Base-by-base conservation (phyloP, 371 early-diverging fungal species). In the Rhizopus stolonifer region DNA sequence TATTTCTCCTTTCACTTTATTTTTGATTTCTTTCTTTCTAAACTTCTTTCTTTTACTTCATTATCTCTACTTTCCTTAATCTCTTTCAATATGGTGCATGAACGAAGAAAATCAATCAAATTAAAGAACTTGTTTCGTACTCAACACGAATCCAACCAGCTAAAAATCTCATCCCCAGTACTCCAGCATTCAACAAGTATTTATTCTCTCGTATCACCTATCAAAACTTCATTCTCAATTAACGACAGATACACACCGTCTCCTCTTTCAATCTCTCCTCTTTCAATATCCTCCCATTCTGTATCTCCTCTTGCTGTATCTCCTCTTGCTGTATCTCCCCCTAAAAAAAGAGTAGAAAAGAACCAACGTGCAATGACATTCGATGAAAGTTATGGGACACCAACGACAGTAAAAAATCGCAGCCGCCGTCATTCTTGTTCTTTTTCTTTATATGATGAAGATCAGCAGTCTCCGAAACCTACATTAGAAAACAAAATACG, bases 141-240 rank as follows among this genome's bases (percentile, higher is more conserved):
- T 29, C 9, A 29, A 9, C 6, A 6, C 11, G 29, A 29, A 29
- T 9, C 11, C 9, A 29, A 29, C 2, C 67, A 66, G 19, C 46
- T 56, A 4, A 39, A 33, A 6, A 69, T 58, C 24, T 62, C 64
- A 33, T 31, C 64, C 22, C 61, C 61, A 32, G 62, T 73, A 17
- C 52, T 73, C 22, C 62, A 67, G 39, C 67, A 69, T 48, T 61
- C 73, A 11, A 61, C 67, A 21, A 56, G 57, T 29, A 52, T 73
- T 14, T 73, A 69, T 13, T 69, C 70, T 0, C 58, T 70, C 10
- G 65, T 67, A 26, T 67, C 60, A 33, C 70, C 69, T 43, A 64
- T 57, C 14, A 69, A 70, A 33, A 58, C 69, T 26, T 33, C 49
- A 31, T 48, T 48, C 22, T 19, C 17, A 21, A 11, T 29, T 11